Evolutionary conservation across 1,284 basidiomycete species (phyloP), one percentile per base, ranked within the genome.

Genomic region (Ganoderma lucidum): DNA sequence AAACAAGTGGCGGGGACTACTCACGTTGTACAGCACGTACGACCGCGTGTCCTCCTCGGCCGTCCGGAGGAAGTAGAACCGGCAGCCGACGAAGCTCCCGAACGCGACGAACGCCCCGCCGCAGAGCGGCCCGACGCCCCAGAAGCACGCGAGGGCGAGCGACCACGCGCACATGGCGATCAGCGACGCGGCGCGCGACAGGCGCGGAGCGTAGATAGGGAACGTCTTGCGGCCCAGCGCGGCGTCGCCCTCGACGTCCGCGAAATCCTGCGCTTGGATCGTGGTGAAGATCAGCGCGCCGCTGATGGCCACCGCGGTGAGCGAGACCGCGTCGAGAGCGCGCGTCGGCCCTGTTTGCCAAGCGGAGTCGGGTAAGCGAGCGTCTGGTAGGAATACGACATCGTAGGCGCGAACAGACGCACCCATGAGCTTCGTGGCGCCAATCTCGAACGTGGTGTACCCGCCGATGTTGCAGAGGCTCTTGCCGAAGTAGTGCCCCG

Each of bases 261-360:
- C 74, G 69, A 82, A 82, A 65, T 82, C 81, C 65, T 81, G 78
- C 15, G 77, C 75, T 64, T 79, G 79, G 42, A 79, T 78, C 8
- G 81, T 82, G 12, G 80, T 81, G 60, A 79, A 75, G 42, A 81
- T 79, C 14, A 81, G 71, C 19, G 73, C 66, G 30, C 75, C 75
- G 65, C 78, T 79, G 55, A 78, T 68, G n/a, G 72, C 56, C 35
- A 81, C 69, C 35, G 81, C 75, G 37, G 69, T 67, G 19, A 73
- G 65, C 28, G 77, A 70, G 10, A 74, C 74, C 30, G 64, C 39
- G 63, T 77, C 74, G 48, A 80, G 66, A 3, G 62, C 59, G 37
- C 63, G 61, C 28, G 60, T 66, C 1, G 67, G 69, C 45, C 74
- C 75, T 76, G 48, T 76, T 48, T 2, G 10, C 15, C 1, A n/a